Percentiles rank a stretch among this genome's conserved stretches.
Conservation (phyloP, 257 asterid genomes). For the Ophiorrhiza pumila region DNA sequence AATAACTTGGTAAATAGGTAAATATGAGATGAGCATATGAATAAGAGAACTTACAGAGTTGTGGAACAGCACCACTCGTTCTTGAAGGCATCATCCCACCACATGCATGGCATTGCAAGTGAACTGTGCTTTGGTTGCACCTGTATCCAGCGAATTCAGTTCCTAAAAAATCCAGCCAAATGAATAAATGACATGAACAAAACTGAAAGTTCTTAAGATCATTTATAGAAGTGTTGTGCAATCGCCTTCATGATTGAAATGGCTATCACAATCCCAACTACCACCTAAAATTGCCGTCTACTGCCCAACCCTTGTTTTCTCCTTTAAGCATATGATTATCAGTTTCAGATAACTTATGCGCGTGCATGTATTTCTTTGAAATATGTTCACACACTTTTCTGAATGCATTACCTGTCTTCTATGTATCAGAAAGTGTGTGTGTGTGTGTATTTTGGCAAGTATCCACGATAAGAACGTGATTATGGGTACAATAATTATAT, state of each 20-base stretch:
- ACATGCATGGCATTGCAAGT: conserved; percentile 86
- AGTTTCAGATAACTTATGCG: background rate
- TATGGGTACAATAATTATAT: too few species aligned
- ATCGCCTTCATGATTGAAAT: background rate
- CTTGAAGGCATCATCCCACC: conserved; percentile 97
- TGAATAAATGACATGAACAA: conserved; percentile 13
- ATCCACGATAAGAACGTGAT: too few species aligned
- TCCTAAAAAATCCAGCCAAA: conserved; percentile 39
- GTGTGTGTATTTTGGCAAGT: background rate
- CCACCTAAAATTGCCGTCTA: too few species aligned
- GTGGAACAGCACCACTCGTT: conserved; percentile 52
- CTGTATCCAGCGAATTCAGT: conserved; percentile 59
- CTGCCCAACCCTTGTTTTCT: background rate
- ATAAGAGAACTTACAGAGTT: conserved; percentile 59
- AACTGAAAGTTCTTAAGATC: conserved; percentile 7
- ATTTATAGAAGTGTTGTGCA: background rate
- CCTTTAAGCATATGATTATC: background rate
- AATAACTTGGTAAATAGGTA: background rate
- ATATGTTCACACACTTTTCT: background rate
- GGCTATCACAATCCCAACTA: too few species aligned
- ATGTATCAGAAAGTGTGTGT: background rate
- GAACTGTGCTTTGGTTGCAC: conserved; percentile 75
- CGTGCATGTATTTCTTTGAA: background rate
- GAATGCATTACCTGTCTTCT: background rate
- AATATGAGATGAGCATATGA: conserved; percentile 13